Percentiles rank a stretch among this genome's conserved stretches.
These are phyloP conservation scores for Dendrostoma leiphaemia DNA, from an alignment of 2,329 filamentous ascomycete genomes.

Conservation along the genomic window DNA sequence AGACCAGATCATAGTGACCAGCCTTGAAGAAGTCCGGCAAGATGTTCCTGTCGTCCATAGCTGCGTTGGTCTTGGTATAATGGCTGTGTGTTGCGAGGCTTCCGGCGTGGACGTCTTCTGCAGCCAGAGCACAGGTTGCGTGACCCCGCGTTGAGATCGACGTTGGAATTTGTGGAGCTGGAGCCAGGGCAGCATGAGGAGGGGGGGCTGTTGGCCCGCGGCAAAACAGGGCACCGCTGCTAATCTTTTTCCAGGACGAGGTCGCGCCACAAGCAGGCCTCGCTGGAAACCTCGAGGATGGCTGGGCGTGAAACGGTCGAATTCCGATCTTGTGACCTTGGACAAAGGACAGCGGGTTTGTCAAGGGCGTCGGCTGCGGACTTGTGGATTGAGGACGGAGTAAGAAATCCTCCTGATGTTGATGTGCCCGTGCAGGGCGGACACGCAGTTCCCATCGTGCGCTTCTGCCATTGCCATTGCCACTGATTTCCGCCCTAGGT, in stretches of 20 bases:
- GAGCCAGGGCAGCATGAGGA: constrained; percentile 4
- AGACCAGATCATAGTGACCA: constrained; percentile 78
- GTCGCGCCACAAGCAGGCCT: not conserved
- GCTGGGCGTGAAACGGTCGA: not conserved
- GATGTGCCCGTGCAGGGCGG: no score
- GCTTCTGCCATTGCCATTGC: no score
- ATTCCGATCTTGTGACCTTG: not conserved
- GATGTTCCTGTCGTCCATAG: constrained; percentile 60
- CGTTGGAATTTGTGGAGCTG: constrained; percentile 1
- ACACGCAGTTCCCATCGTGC: no score
- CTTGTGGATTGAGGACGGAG: no score
- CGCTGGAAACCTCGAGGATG: not conserved
- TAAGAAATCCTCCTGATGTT: no score
- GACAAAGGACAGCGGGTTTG: not conserved
- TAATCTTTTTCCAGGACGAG: not conserved
- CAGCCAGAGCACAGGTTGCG: constrained; percentile 15
- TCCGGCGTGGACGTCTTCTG: constrained; percentile 27
- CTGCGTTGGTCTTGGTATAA: constrained; percentile 17
- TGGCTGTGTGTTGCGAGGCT: not conserved
- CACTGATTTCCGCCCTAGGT: not conserved
- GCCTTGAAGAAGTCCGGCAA: constrained; percentile 71
- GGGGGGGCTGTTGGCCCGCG: not conserved
- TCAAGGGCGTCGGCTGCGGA: not conserved
- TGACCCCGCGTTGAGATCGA: constrained; percentile 14
- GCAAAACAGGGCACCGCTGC: not conserved